A percentile compares a stretch with the other conserved stretches of the same genome.
phyloP scores from a whole-genome alignment of 2,329 filamentous ascomycete species.

The Hypoxylon sp. region DNA sequence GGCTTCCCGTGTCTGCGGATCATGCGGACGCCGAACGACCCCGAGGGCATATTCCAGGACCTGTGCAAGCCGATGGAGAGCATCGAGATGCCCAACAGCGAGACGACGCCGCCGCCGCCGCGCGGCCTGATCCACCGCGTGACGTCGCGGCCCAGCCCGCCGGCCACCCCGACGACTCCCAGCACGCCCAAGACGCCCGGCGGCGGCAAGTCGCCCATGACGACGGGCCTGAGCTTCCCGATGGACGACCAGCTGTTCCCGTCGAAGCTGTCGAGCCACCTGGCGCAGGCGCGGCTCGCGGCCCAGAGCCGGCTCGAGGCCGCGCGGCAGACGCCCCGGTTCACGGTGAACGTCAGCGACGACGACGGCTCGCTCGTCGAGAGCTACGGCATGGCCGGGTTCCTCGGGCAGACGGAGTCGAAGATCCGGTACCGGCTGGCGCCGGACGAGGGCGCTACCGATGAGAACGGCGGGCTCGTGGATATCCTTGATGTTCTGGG shows the following conservation, averaged over 20 bases:
- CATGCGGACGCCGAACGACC: constrained; percentile 73
- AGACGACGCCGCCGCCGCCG: constrained; percentile 61
- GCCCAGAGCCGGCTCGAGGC: constrained; percentile 59
- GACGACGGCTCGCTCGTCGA: constrained; percentile 61
- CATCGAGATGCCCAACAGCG: constrained; percentile 60
- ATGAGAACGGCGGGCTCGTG: constrained; percentile 65
- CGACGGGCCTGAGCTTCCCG: constrained; percentile 39
- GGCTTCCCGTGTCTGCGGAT: constrained; percentile 69
- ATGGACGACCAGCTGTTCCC: constrained; percentile 41
- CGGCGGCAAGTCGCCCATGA: constrained; percentile 36
- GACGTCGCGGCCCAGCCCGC: constrained; percentile 38
- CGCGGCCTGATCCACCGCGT: constrained; percentile 40
- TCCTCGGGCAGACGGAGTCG: constrained; percentile 67
- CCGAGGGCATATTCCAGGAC: constrained; percentile 72
- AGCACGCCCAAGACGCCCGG: background rate
- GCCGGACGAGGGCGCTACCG: constrained; percentile 64
- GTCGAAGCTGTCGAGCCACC: constrained; percentile 53
- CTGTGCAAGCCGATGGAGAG: constrained; percentile 71
- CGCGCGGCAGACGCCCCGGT: constrained; percentile 54
- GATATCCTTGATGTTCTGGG: constrained; percentile 60
- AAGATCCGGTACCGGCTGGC: constrained; percentile 67
- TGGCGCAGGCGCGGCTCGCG: constrained; percentile 63
- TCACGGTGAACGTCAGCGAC: constrained; percentile 65
- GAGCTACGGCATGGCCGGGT: constrained; percentile 65
- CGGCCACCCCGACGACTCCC: constrained; percentile 50